phyloP scores from a whole-genome alignment of 805 yeast species.

The Clavispora fructus region DNA sequence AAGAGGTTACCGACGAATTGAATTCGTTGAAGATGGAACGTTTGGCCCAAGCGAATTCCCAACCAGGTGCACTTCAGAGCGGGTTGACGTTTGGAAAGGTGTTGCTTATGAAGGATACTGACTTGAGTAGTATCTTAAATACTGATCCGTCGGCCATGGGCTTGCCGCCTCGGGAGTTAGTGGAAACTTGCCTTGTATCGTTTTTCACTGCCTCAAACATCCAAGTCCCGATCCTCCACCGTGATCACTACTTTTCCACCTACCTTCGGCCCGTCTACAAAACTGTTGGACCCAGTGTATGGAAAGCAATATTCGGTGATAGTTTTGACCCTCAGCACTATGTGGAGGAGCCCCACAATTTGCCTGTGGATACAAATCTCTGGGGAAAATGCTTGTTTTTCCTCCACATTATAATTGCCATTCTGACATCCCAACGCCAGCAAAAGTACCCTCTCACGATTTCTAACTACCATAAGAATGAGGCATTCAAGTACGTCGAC shows the following conservation, averaged over 20 bases:
- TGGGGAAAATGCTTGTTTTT: conserved; percentile 9
- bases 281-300: not conserved
- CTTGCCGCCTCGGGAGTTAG: conserved; percentile 5
- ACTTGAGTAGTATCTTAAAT: not conserved
- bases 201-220: conserved; percentile 9
- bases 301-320: conserved; percentile 1
- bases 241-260: conserved; percentile 9
- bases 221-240: conserved; percentile 14
- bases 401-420: conserved; percentile 12
- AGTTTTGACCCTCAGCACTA: not conserved
- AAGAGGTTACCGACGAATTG: conserved; percentile 6
- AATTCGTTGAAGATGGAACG: conserved; percentile 1
- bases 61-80: not conserved
- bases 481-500: conserved; percentile 8
- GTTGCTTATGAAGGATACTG: conserved; percentile 4
- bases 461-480: conserved; percentile 8
- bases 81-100: conserved; percentile 4
- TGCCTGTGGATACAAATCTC: not conserved
- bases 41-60: not conserved
- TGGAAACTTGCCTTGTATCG: conserved; percentile 5
- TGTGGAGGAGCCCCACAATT: not conserved
- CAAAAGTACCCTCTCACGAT: conserved; percentile 7
- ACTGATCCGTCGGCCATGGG: conserved; percentile 1
- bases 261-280: conserved; percentile 14
- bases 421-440: conserved; percentile 14